A percentile compares a stretch with the other conserved stretches of the same genome.
Evolutionary conservation across 371 early-diverging fungal species (phyloP).

Genomic region (Rhizoclosmatium hyalinum): DNA sequence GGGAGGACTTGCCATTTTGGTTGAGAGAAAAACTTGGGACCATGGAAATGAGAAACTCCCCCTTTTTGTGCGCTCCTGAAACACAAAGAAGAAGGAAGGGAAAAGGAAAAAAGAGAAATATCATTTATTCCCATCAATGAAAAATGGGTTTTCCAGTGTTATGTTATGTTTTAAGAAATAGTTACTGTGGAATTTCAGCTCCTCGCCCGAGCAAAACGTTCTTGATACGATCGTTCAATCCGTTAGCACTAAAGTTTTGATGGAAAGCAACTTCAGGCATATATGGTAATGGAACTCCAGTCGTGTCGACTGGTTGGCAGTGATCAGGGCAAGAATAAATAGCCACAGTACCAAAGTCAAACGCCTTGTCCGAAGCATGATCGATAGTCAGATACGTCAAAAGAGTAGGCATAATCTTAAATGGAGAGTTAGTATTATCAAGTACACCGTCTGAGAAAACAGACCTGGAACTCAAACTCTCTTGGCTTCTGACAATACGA

Average conservation of each 20-base stretch:
- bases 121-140: too few relatives aligned
- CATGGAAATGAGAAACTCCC: too few relatives aligned
- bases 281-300: slow-evolving; percentile 53
- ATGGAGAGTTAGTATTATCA: background rate
- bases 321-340: slow-evolving; percentile 87
- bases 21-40: too few relatives aligned
- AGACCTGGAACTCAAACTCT: slow-evolving; percentile 91
- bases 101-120: too few relatives aligned
- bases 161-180: too few relatives aligned
- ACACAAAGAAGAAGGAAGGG: too few relatives aligned
- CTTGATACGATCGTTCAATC: slow-evolving; percentile 44
- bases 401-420: slow-evolving; percentile 81
- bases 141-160: too few relatives aligned
- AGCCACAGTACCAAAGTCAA: slow-evolving; percentile 93
- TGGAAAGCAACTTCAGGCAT: slow-evolving; percentile 71
- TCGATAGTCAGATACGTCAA: slow-evolving; percentile 82
- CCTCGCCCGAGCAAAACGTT: slow-evolving; percentile 23
- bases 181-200: too few relatives aligned
- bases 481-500: slow-evolving; percentile 76
- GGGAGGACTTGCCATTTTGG: too few relatives aligned
- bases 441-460: background rate
- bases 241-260: slow-evolving; percentile 67
- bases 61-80: too few relatives aligned
- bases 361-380: slow-evolving; percentile 70
- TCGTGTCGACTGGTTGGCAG: slow-evolving; percentile 63